These are phyloP conservation scores for Claviceps monticola DNA, from an alignment of 2,329 filamentous ascomycete genomes.

Conservation along the genomic window DNA sequence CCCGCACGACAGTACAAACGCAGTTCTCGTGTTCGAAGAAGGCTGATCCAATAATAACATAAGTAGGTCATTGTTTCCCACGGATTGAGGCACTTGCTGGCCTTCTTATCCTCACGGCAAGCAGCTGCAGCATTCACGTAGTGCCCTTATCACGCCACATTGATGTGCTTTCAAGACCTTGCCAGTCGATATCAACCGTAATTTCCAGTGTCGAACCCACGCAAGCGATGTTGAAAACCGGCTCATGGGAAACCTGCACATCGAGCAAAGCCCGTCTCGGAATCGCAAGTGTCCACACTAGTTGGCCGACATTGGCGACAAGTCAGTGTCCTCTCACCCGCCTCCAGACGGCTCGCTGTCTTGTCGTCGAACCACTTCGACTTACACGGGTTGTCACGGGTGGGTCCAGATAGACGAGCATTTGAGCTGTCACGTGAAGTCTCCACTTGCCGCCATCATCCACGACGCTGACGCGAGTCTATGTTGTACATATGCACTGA, in stretches of 20 bases:
- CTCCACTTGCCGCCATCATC: not conserved
- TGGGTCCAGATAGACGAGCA: not conserved
- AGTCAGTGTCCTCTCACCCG: constrained; percentile 1
- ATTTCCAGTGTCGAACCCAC: not conserved
- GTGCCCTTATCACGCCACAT: not conserved
- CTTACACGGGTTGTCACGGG: constrained; percentile 6
- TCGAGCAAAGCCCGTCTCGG: not conserved
- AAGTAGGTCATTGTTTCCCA: not conserved
- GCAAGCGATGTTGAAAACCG: not conserved
- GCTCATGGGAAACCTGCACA: not conserved
- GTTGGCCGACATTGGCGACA: not conserved
- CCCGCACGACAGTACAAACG: too few relatives aligned
- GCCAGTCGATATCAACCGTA: constrained; percentile 2
- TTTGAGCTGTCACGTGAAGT: constrained; percentile 3
- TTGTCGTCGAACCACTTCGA: constrained; percentile 4
- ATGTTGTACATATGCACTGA: too few relatives aligned
- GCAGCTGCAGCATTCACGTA: not conserved
- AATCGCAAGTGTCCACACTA: not conserved
- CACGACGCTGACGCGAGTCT: too few relatives aligned
- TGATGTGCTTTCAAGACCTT: not conserved
- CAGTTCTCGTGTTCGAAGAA: too few relatives aligned
- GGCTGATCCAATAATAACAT: too few relatives aligned
- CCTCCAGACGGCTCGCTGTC: not conserved
- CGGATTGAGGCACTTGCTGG: not conserved
- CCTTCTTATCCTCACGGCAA: not conserved